Evolutionary conservation across 805 yeast species (phyloP), one percentile per base, ranked within the genome.

Genomic region (Saccharomyces kudriavzevii): DNA sequence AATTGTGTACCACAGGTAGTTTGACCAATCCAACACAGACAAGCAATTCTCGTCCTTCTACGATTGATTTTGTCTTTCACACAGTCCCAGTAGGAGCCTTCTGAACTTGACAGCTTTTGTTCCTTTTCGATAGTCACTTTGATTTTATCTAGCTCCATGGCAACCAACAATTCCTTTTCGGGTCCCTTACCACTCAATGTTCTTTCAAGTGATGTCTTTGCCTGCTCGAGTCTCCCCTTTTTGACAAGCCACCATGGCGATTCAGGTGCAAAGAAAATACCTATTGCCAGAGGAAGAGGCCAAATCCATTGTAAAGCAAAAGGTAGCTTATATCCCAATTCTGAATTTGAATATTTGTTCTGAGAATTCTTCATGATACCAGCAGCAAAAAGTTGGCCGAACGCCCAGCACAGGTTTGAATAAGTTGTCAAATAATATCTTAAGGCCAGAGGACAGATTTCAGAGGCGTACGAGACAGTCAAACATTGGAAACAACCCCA

Each of bases 221-320:
- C 85, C 59, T 82, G 84, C 40, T 73, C 76, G 56, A 73, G 70
- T 62, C 80, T 72, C 52, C 77, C 77, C 53, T 77, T 73, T 22
- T 81, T 73, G 58, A 83, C 74, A 63, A 84, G 74, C 85, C 86
- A 84, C 78, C 89, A 79, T 62, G 89, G 88, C 4, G 88, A 83
- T 65, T 84, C 89, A 40, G 88, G 88, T 60, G 77, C 60, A 27
- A 72, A 71, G 30, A 70, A 57, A 57, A 77, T 69, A 27, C 76
- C 68, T 14, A 71, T 52, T 10, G 74, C 59, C 28, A 82, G 62
- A 40, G 82, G 81, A 11, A 74, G 62, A 11, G 82, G 78, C 84
- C 84, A 82, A 4, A 74, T n/a, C n/a, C 85, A 82, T 67, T 82
- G 87, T 11, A 81, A 54, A 3, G 81, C 84, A 62, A 78, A 80